phyloP scores from a whole-genome alignment of 2,329 filamentous ascomycete species.

The Colletotrichum melonis region DNA sequence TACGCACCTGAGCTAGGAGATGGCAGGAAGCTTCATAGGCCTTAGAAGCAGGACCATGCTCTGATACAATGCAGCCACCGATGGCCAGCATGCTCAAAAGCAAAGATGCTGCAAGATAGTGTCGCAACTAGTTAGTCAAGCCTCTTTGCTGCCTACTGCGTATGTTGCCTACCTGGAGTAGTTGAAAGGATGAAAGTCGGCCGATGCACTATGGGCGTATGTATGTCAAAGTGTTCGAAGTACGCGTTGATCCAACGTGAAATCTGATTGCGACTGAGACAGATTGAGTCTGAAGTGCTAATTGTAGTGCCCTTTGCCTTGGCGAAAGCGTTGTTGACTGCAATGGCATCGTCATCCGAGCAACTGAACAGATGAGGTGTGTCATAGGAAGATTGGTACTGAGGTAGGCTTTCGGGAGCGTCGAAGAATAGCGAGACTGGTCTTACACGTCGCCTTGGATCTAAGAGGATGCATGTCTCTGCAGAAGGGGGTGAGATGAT shows the following conservation, averaged over 20 bases:
- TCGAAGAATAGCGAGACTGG: no score
- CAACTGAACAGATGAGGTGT: no score
- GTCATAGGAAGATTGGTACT: no score
- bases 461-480: no score
- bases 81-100: neutral
- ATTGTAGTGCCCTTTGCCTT: neutral
- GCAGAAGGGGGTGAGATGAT: no score
- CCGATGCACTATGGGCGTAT: neutral
- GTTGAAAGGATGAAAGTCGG: neutral
- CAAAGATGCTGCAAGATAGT: neutral
- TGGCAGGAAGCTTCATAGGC: neutral
- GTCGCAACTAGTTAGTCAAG: no score
- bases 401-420: no score
- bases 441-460: no score
- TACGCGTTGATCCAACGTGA: neutral
- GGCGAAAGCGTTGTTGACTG: neutral
- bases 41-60: neutral
- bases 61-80: neutral
- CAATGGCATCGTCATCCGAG: neutral
- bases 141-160: no score
- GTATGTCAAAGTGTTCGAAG: neutral
- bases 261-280: neutral
- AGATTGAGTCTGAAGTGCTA: neutral
- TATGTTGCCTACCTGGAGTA: neutral
- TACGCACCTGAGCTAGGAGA: neutral